Percentiles rank a stretch among this genome's conserved stretches.
phyloP scores from a whole-genome alignment of 1,139 yeast species.

The Candida glucosophila region DNA sequence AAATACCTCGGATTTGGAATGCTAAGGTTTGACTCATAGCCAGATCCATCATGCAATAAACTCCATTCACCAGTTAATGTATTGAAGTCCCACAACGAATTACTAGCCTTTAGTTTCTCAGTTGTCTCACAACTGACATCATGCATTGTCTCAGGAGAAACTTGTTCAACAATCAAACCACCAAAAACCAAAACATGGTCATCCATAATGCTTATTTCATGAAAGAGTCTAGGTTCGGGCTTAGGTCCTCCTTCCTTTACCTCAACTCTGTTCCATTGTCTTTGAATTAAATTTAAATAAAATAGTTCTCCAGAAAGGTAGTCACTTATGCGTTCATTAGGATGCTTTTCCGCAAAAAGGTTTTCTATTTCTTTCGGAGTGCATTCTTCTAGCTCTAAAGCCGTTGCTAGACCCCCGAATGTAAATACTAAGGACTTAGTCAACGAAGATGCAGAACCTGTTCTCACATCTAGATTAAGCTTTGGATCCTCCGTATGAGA shows the following conservation, averaged over 20 bases:
- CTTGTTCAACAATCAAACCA: slow-evolving; percentile 36
- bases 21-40: slow-evolving; percentile 15
- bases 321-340: slow-evolving; percentile 17
- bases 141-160: slow-evolving; percentile 2
- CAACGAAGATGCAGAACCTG: slow-evolving; percentile 57
- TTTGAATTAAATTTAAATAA: slow-evolving; percentile 46
- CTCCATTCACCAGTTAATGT: slow-evolving; percentile 43
- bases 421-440: slow-evolving; percentile 52
- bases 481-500: slow-evolving; percentile 38
- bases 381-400: slow-evolving; percentile 36
- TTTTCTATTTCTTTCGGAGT: slow-evolving; percentile 22
- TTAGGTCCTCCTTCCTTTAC: slow-evolving; percentile 10
- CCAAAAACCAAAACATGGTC: slow-evolving; percentile 53
- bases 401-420: slow-evolving; percentile 62
- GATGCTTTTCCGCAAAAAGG: slow-evolving; percentile 19
- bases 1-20: slow-evolving; percentile 39
- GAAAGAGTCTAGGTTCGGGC: slow-evolving; percentile 53
- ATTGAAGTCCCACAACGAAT: slow-evolving; percentile 64
- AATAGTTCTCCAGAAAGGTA: slow-evolving; percentile 52
- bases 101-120: slow-evolving; percentile 31
- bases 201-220: slow-evolving; percentile 43
- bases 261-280: slow-evolving; percentile 43
- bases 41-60: slow-evolving; percentile 34
- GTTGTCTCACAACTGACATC: slow-evolving; percentile 2
- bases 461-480: slow-evolving; percentile 45